These are phyloP conservation scores for Tinospora cordifolia DNA, from an alignment of 164 flowering plant genomes.

Conservation along the genomic window DNA sequence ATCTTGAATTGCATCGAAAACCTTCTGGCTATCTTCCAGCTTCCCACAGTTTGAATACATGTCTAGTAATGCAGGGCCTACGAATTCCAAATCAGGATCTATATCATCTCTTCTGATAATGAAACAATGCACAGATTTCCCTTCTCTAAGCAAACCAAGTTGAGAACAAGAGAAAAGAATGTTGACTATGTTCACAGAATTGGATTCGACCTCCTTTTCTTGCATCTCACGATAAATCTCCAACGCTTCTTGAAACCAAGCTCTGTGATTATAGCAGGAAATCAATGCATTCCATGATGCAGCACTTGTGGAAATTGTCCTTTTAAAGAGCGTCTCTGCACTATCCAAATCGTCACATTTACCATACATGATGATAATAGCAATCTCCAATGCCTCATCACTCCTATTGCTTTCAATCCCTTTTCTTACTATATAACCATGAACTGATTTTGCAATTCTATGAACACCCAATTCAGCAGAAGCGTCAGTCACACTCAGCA, in stretches of 20 bases:
- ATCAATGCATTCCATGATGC: slow-evolving; percentile 61
- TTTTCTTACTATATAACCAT: slow-evolving; percentile 43
- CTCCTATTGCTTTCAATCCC: slow-evolving; percentile 25
- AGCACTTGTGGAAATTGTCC: slow-evolving; percentile 14
- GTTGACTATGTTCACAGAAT: slow-evolving; percentile 44
- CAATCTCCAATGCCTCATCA: slow-evolving; percentile 36
- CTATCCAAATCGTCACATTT: slow-evolving; percentile 46
- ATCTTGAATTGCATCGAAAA: slow-evolving; percentile 29
- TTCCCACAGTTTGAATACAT: slow-evolving; percentile 48
- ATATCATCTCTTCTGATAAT: slow-evolving; percentile 31
- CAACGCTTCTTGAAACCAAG: slow-evolving; percentile 38
- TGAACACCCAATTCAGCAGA: slow-evolving; percentile 43
- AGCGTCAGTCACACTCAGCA: slow-evolving; percentile 57
- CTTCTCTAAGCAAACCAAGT: slow-evolving; percentile 40
- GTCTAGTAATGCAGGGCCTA: slow-evolving; percentile 46
- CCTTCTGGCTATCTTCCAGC: slow-evolving; percentile 23
- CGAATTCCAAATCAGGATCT: slow-evolving; percentile 29
- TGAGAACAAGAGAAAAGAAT: slow-evolving; percentile 51
- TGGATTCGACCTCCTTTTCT: slow-evolving; percentile 30
- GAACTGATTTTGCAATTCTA: slow-evolving; percentile 47
- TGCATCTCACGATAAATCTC: slow-evolving; percentile 37
- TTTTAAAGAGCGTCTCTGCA: slow-evolving; percentile 42
- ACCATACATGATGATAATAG: slow-evolving; percentile 53
- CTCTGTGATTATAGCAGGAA: slow-evolving; percentile 49
- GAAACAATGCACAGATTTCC: slow-evolving; percentile 60